Percentiles rank a stretch among this genome's conserved stretches.
Evolutionary conservation across 495 filamentous ascomycete genomes (phyloP).

Genomic region (Tuber calosporum): DNA sequence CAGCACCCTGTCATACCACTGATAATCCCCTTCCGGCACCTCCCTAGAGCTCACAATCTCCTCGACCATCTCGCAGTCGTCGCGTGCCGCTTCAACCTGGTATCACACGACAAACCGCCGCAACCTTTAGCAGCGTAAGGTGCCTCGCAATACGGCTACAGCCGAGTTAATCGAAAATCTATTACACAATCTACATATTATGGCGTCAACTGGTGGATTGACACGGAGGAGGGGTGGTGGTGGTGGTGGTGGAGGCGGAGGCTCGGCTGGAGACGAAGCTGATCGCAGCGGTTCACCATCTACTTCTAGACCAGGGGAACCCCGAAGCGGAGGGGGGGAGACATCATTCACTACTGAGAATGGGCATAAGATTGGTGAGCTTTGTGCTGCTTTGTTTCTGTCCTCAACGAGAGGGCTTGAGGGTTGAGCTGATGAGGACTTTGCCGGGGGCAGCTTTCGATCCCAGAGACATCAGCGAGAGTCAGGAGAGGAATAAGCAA

Average conservation of each 20-base stretch:
- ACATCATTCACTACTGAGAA: slow-evolving; percentile 90
- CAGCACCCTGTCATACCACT: not conserved
- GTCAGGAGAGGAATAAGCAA: slow-evolving; percentile 90
- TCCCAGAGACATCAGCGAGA: slow-evolving; percentile 94
- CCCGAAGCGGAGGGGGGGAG: slow-evolving; percentile 53
- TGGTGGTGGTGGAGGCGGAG: slow-evolving; percentile 43
- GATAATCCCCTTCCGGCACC: slow-evolving; percentile 5
- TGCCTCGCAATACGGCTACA: not conserved
- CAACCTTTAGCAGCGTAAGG: not conserved
- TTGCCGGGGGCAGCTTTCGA: slow-evolving; percentile 60
- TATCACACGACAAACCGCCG: slow-evolving; percentile 9
- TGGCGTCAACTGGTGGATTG: slow-evolving; percentile 64
- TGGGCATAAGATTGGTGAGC: slow-evolving; percentile 75
- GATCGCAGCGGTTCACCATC: slow-evolving; percentile 63
- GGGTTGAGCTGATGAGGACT: slow-evolving; percentile 12
- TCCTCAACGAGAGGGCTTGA: not conserved
- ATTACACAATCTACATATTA: slow-evolving; percentile 38
- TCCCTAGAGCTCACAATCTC: slow-evolving; percentile 9
- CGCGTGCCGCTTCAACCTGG: slow-evolving; percentile 16
- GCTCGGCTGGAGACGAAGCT: slow-evolving; percentile 53
- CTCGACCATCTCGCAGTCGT: slow-evolving; percentile 4
- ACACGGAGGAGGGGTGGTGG: slow-evolving; percentile 57
- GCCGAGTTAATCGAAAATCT: not conserved
- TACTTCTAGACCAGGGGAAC: slow-evolving; percentile 55
- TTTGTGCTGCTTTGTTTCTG: not conserved